Evolutionary conservation across 371 early-diverging fungal genomes (phyloP).

Genomic region (Thermomucor indicae-seudaticae): DNA sequence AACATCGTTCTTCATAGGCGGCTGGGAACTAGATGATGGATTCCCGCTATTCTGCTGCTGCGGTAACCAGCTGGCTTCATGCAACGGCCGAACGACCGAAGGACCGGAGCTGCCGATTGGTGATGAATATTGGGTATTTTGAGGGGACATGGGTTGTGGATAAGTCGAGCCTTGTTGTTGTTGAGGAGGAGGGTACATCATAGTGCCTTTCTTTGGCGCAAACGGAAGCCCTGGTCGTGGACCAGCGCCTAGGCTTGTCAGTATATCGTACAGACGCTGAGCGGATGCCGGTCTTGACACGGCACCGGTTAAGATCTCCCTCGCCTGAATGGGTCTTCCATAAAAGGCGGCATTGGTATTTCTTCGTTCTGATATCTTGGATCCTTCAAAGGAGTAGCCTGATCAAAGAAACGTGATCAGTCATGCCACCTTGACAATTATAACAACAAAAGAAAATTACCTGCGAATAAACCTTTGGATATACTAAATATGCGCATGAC

Average conservation of each 20-base stretch:
- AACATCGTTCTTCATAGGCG: neutral
- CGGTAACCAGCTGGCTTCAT: too few species aligned
- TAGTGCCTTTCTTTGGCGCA: slow-evolving; percentile 8
- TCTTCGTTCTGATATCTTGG: slow-evolving; percentile 33
- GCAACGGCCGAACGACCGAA: too few species aligned
- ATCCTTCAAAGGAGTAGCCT: slow-evolving; percentile 40
- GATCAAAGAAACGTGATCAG: neutral
- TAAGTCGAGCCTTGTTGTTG: slow-evolving; percentile 1
- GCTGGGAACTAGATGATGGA: neutral
- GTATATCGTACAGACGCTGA: slow-evolving; percentile 20
- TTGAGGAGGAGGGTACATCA: neutral
- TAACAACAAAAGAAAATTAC: slow-evolving; percentile 2
- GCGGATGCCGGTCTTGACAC: slow-evolving; percentile 24
- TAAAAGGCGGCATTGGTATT: slow-evolving; percentile 35
- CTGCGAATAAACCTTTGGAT: slow-evolving; percentile 33
- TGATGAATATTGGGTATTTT: neutral
- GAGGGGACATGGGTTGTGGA: neutral
- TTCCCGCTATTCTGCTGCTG: neutral
- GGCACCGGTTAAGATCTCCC: slow-evolving; percentile 27
- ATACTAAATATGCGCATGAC: slow-evolving; percentile 6
- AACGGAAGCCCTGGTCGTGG: slow-evolving; percentile 18
- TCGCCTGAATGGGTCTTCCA: slow-evolving; percentile 26
- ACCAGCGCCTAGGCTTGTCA: slow-evolving; percentile 27
- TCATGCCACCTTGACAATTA: neutral
- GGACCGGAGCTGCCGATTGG: too few species aligned